Evolutionary conservation across 2,329 filamentous ascomycete species (phyloP).

Genomic region (Pseudogymnoascus sp.): DNA sequence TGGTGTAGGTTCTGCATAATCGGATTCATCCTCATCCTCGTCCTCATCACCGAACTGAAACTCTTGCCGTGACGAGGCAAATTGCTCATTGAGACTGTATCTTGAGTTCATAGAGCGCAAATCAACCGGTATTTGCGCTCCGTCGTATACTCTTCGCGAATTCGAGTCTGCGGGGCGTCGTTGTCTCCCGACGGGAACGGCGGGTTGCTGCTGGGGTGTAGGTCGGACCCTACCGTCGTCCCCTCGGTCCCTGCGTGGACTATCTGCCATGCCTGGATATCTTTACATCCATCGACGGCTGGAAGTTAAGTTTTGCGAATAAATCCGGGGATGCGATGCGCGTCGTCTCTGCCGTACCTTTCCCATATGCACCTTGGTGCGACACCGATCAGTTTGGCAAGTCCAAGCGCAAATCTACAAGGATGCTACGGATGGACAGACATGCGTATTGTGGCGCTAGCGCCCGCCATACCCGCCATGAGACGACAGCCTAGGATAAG

Average conservation of each 20-base stretch:
- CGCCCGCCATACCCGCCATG: constrained; percentile 7
- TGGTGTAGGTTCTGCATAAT: not conserved
- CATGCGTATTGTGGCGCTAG: not conserved
- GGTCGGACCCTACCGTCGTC: not conserved
- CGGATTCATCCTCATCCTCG: not conserved
- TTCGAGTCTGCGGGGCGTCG: not conserved
- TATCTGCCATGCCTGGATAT: not conserved
- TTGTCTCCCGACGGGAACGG: not conserved
- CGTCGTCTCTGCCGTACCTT: not conserved
- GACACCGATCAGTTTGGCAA: not conserved
- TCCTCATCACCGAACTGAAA: constrained; percentile 11
- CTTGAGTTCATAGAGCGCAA: constrained; percentile 10
- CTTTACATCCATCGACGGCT: not conserved
- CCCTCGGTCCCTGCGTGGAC: not conserved
- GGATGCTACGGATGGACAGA: not conserved
- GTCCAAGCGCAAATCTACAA: constrained; percentile 3
- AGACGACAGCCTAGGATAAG: not conserved
- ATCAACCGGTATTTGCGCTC: constrained; percentile 5
- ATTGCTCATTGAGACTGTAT: constrained; percentile 13
- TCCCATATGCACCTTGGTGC: not conserved
- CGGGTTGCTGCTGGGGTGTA: not conserved
- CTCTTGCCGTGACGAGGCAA: constrained; percentile 10
- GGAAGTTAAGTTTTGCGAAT: not conserved
- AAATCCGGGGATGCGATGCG: not conserved
- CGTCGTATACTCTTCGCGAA: not conserved